Conservation (phyloP, 208 protist genomes). For the Acanthamoeba divionensis region DNA sequence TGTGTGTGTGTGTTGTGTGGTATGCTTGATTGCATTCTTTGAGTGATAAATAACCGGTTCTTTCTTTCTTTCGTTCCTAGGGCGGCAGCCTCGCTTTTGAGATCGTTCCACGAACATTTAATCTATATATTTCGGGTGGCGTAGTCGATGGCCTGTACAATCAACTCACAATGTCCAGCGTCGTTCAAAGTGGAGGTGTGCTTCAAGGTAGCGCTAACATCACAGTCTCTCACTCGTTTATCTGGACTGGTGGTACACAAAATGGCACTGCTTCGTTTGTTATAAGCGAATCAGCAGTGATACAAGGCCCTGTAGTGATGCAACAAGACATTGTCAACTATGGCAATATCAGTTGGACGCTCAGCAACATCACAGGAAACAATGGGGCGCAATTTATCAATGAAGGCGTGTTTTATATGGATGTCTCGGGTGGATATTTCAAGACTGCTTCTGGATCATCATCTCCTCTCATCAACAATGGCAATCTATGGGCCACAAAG, state of each 20-base stretch:
- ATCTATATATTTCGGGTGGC: background rate
- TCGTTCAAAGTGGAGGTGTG: background rate
- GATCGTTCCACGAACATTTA: background rate
- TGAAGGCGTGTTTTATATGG: too few relatives aligned
- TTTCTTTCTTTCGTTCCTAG: background rate
- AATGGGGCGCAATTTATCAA: too few relatives aligned
- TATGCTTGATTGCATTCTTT: too few relatives aligned
- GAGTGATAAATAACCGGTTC: background rate
- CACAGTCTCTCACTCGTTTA: background rate
- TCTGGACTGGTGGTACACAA: slow-evolving; percentile 7
- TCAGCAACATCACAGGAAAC: too few relatives aligned
- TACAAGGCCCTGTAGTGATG: too few relatives aligned
- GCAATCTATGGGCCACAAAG: too few relatives aligned
- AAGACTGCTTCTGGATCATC: background rate
- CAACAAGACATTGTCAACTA: too few relatives aligned
- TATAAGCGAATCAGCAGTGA: background rate
- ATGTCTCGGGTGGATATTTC: too few relatives aligned
- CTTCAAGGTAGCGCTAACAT: slow-evolving; percentile 1
- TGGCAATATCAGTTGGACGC: too few relatives aligned
- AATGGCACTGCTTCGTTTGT: background rate
- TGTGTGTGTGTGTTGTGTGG: too few relatives aligned
- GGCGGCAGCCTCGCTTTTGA: slow-evolving; percentile 7
- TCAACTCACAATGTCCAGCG: background rate
- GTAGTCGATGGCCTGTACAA: background rate
- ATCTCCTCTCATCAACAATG: too few relatives aligned